Evolutionary conservation across 129 eudicot genomes (phyloP).

Genomic region (Flaveria ramosissima): DNA sequence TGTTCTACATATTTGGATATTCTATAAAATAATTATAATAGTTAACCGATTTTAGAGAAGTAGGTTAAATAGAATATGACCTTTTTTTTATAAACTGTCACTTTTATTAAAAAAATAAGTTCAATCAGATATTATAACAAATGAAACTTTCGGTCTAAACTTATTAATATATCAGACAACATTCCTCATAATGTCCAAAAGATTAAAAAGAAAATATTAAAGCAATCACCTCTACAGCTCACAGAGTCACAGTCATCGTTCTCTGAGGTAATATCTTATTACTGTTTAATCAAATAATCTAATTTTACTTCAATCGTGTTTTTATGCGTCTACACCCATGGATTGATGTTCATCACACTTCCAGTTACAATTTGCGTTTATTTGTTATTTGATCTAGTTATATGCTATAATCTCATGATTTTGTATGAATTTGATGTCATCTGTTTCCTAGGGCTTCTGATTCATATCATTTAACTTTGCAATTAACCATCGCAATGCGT

Average conservation of each 20-base stretch:
- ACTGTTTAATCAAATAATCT: not conserved
- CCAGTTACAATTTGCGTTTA: not conserved
- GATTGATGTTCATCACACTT: constrained; percentile 15
- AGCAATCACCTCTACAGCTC: not conserved
- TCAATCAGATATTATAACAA: not conserved
- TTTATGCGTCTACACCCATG: constrained; percentile 4
- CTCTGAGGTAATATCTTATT: constrained; percentile 13
- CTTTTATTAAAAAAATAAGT: not conserved
- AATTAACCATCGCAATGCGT: not conserved
- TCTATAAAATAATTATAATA: not conserved
- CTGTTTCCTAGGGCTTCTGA: constrained; percentile 25
- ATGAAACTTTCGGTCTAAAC: not conserved
- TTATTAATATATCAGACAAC: not conserved
- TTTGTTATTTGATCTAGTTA: constrained; percentile 1
- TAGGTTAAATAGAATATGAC: not conserved
- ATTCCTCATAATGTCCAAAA: not conserved
- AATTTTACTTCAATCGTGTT: constrained; percentile 9
- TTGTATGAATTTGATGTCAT: constrained; percentile 6
- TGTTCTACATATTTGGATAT: not conserved
- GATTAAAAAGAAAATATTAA: not conserved
- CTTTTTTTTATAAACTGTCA: not conserved
- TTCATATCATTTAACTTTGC: not conserved
- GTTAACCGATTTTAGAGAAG: not conserved
- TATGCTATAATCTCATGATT: not conserved
- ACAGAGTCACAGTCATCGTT: constrained; percentile 19